phyloP scores from a whole-genome alignment of 108 stramenopile genomes.

The Mayamaea pseudoterrestris region DNA sequence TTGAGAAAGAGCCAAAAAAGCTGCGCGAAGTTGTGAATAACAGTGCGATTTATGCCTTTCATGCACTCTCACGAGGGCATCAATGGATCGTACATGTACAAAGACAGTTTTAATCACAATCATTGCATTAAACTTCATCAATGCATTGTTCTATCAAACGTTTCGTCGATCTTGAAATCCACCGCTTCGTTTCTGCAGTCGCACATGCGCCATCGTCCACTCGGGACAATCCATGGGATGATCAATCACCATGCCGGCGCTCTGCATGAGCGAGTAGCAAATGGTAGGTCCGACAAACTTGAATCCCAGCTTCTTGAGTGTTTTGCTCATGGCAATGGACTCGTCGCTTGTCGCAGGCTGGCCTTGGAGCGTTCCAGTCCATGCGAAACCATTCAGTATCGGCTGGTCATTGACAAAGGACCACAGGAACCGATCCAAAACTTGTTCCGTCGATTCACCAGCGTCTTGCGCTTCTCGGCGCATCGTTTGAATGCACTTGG shows the following conservation, averaged over 20 bases:
- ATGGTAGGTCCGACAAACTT: slow-evolving; percentile 54
- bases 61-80: no score
- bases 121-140: no score
- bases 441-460: slow-evolving; percentile 1
- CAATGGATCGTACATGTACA: no score
- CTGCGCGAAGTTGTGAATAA: no score
- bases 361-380: slow-evolving; percentile 8
- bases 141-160: no score
- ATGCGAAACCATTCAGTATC: no score
- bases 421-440: slow-evolving; percentile 37
- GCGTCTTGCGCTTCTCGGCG: slow-evolving; percentile 2
- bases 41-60: no score
- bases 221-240: slow-evolving; percentile 31
- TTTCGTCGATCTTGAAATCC: slow-evolving; percentile 44
- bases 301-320: slow-evolving; percentile 35
- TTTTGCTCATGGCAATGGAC: slow-evolving; percentile 46
- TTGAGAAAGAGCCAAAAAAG: no score
- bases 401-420: slow-evolving; percentile 51
- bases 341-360: slow-evolving; percentile 20
- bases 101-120: no score
- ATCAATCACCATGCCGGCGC: slow-evolving; percentile 51
- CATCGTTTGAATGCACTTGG: slow-evolving; percentile 24
- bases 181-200: slow-evolving; percentile 28
- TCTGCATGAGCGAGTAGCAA: slow-evolving; percentile 51
- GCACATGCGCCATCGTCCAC: slow-evolving; percentile 23